Conservation (phyloP, 2,329 filamentous ascomycete species). For the Diplodia scrobiculata region DNA sequence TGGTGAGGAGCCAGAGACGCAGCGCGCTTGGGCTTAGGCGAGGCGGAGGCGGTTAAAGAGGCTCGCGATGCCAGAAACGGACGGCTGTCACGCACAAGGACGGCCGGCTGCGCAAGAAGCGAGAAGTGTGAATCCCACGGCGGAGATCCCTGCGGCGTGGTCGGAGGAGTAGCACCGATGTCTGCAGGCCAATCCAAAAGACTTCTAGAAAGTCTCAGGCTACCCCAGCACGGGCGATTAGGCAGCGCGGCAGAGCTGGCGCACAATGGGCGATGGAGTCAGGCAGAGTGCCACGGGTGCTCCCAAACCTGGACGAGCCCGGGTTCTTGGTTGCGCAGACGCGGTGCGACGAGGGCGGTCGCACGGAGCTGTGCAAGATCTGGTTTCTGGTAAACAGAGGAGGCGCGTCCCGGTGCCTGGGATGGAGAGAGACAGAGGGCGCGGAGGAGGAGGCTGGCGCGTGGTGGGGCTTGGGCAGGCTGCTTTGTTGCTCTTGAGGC, state of each 20-base stretch:
- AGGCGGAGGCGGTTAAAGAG: conserved; percentile 29
- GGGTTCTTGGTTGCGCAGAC: conserved; percentile 53
- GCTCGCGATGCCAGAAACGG: conserved; percentile 27
- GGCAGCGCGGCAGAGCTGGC: conserved; percentile 37
- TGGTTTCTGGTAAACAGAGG: conserved; percentile 26
- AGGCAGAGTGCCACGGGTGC: conserved; percentile 38
- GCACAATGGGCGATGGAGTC: conserved; percentile 46
- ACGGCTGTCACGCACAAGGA: conserved; percentile 26
- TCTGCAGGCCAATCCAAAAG: conserved; percentile 44
- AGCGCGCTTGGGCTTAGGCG: conserved; percentile 15
- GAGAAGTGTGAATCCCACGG: conserved; percentile 14
- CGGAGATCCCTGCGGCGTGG: conserved; percentile 35
- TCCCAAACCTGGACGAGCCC: conserved; percentile 42
- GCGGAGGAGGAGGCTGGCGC: conserved; percentile 16
- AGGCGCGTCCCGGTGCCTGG: conserved; percentile 24
- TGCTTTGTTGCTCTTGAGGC: conserved; percentile 35
- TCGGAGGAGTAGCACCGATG: conserved; percentile 43
- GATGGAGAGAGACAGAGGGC: conserved; percentile 23
- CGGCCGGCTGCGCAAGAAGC: conserved; percentile 28
- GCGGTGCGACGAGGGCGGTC: conserved; percentile 48
- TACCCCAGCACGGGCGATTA: conserved; percentile 38
- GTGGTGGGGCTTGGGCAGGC: conserved; percentile 2
- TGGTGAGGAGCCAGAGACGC: conserved; percentile 8
- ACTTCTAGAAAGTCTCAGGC: conserved; percentile 49
- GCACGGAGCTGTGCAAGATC: conserved; percentile 42